Evolutionary conservation across 495 filamentous ascomycete genomes (phyloP), one percentile per base, ranked within the genome.

Genomic region (Aspergillus kassunensis): DNA sequence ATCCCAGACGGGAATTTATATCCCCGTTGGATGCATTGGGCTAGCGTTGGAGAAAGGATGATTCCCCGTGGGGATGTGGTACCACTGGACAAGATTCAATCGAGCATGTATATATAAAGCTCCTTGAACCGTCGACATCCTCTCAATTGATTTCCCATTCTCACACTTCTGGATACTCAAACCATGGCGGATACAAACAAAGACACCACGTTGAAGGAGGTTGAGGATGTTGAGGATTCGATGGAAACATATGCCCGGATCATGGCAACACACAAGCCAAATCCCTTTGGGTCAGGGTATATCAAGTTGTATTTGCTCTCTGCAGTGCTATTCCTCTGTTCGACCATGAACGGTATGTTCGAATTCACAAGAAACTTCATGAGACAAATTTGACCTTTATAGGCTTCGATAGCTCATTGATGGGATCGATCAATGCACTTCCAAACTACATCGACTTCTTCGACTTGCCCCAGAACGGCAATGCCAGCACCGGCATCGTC

Each of bases 301-400:
- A 42, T 34, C 19, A 48, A 49, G 39, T 44, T 54, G 16, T 54
- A 54, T 49, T 18, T 54, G 16, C 29, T 54, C 8, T 48, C 44
- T 29, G 16, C 52, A 3, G 35, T 49, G 16, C 37, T 54, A 10
- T 54, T 54, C 33, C 37, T 54, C 13, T 54, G 52, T n/a, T 54
- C 52, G 25, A 54, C 52, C n/a, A 54, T 54, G 52, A 54, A 54
- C 44, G 52, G 52, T 49, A 27, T 8, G 44, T 23, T 40, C 25
- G 24, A n/a, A 44, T 34, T 4, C 10, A 12, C 41, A 13, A 27
- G 4, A 44, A 27, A 25, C 15, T 25, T 11, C 40, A 2, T 27
- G 13, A 20, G 23, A 44, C 10, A 44, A 4, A 27, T 27, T 27
- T 15, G 25, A 6, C 3, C 21, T 44, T 30, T 45, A 1, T 30